Evolutionary conservation across 2,329 filamentous ascomycete genomes (phyloP), one percentile per base, ranked within the genome.

Genomic region (Lecanoromycetidae sp.): DNA sequence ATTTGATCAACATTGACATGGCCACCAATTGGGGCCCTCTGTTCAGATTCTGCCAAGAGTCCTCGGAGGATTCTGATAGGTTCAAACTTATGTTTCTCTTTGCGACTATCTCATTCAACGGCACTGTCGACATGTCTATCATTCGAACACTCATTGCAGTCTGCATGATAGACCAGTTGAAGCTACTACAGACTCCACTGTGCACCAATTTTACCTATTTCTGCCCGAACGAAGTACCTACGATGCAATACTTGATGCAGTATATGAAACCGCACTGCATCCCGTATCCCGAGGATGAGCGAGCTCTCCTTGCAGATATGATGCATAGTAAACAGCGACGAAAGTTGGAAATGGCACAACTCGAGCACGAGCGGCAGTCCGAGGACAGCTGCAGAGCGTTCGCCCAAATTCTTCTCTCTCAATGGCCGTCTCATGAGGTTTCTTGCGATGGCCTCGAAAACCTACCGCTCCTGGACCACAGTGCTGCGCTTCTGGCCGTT

Each of bases 101-200:
- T 8, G 65, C 63, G 1, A 54, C 64, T 0, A 56, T 77, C n/a
- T 62, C 67, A 0, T 77, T 70, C 49, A 55, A 60, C 0, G 22
- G 56, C 0, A 52, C 60, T 23, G 57, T 59, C 1, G 57, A 71
- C n/a, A 64, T 71, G 56, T 53, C 57, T 0, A 36, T 70, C 0
- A 37, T 77, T 1, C 61, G 64, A 34, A 59, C 66, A 0, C 54
- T 79, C 1, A 58, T 69, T 4, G 66, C 71, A 0, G 76, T 71
- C 54, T 61, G 63, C 1, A 53, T 70, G 0, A 55, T 70, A 13
- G 52, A 62, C 0, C 61, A 64, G 0, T 52, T 77, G 1, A 67
- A 64, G 43, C 33, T 10, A 1, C 46, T 72, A 1, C 5, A 55
- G 1, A 57, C 67, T 2, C 71, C 71, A 0, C 26, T 32, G 2